Percentiles rank a stretch among this genome's conserved stretches.
phyloP scores from a whole-genome alignment of 352 stramenopile species.

The Pythium aquatile region DNA sequence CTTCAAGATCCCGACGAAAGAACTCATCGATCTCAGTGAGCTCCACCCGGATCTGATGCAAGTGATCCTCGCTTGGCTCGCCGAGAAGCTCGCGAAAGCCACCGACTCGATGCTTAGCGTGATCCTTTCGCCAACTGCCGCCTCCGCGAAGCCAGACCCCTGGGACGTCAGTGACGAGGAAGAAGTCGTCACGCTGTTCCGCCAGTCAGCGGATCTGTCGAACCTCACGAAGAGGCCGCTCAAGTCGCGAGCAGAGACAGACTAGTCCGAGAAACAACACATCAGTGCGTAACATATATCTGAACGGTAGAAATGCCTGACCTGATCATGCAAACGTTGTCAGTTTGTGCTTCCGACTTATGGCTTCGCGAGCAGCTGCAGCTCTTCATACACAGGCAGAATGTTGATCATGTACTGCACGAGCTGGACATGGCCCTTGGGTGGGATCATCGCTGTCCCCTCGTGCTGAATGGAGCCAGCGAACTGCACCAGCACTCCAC shows the following conservation, averaged over 20 bases:
- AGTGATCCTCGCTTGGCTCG: conserved; percentile 76
- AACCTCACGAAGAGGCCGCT: conserved; percentile 24
- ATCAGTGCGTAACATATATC: background rate
- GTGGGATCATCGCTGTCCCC: conserved; percentile 21
- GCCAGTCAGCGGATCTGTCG: conserved; percentile 14
- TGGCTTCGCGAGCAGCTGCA: conserved; percentile 34
- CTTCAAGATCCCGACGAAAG: conserved; percentile 74
- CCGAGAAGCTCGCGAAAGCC: conserved; percentile 62
- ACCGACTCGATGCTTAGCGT: conserved; percentile 66
- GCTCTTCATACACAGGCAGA: conserved; percentile 61
- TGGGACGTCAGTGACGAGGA: conserved; percentile 25
- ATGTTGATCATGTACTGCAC: conserved; percentile 53
- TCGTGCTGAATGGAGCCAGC: conserved; percentile 42
- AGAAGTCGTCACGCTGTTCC: conserved; percentile 15
- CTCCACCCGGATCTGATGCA: conserved; percentile 84
- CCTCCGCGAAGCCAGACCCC: conserved; percentile 6
- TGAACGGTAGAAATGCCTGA: background rate
- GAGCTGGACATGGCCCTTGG: conserved; percentile 38
- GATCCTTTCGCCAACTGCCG: conserved; percentile 43
- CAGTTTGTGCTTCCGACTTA: background rate
- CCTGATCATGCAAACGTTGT: conserved; percentile 2
- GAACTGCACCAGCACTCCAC: conserved; percentile 38
- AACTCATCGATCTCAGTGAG: conserved; percentile 77
- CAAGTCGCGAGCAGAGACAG: conserved; percentile 57
- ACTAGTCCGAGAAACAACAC: conserved; percentile 37